These are phyloP conservation scores for Ephemerocybe angulata DNA, from an alignment of 768 basidiomycete species.

Conservation along the genomic window DNA sequence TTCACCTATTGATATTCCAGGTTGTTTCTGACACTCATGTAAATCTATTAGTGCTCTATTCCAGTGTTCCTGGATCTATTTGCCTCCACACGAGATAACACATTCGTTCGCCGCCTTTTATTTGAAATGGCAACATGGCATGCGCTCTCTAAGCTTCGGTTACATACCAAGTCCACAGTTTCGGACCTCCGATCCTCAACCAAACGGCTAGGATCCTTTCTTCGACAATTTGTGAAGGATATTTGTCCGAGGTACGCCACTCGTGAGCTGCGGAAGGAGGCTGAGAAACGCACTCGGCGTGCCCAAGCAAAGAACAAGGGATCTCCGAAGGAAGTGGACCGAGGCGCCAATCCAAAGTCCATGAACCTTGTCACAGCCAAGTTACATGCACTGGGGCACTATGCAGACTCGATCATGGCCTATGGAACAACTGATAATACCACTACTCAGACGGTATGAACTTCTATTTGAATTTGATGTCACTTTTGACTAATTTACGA, in stretches of 20 bases:
- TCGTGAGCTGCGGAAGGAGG: constrained; percentile 28
- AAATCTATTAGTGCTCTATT: constrained; percentile 26
- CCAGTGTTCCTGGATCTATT: constrained; percentile 35
- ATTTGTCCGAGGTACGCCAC: constrained; percentile 23
- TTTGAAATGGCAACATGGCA: constrained; percentile 33
- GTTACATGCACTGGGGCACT: constrained; percentile 21
- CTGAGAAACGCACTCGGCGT: constrained; percentile 18
- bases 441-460: constrained; percentile 15
- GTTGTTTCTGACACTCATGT: not conserved
- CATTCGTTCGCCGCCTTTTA: constrained; percentile 19
- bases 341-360: no score
- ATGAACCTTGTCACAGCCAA: constrained; percentile 20
- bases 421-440: constrained; percentile 15
- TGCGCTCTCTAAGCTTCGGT: constrained; percentile 28
- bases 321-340: no score
- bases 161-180: constrained; percentile 24
- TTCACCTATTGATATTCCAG: no score
- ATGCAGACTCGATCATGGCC: constrained; percentile 10
- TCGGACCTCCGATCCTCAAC: constrained; percentile 15
- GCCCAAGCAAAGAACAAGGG: no score
- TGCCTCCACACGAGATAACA: constrained; percentile 17
- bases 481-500: not conserved
- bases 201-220: constrained; percentile 16
- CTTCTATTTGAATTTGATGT: not conserved
- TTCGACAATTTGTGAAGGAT: constrained; percentile 20